Evolutionary conservation across 306 rosid species (phyloP), one percentile per base, ranked within the genome.

Genomic region (Adenanthera pavonina): DNA sequence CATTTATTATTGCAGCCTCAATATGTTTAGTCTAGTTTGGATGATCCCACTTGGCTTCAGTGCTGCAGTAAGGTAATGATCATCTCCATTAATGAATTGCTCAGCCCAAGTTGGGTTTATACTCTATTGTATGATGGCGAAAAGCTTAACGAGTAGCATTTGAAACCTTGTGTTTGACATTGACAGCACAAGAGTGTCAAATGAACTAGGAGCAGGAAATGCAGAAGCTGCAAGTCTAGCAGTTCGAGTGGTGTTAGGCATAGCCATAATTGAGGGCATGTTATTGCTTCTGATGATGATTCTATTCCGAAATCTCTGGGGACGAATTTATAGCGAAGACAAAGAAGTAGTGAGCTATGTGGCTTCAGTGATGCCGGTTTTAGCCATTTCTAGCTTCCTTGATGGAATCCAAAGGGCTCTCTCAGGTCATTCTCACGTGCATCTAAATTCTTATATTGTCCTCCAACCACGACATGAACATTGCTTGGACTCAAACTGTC

Each of bases 351-450:
- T 88, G 51, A 76, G 65, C 60, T 80, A 85, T 43, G 74, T 90
- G 40, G 88, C 89, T 14, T 15, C 1, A 54, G 79, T 88, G 91
- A 73, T 90, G 86, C 92, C 92, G 19, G 66, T 90, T 59, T 78
- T 90, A 59, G 89, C 92, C 19, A 38, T 53, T 13, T 83, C 89
- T 65, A 79, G 77, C 86, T 90, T 90, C 71, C 51, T 90, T 3
- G 94, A 88, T 60, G 91, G 91, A 35, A 62, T 90, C 36, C 94
- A 88, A 72, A 77, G 86, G 68, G 91, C 89, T 76, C 89, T 87
- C 71, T 87, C 92, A 85, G 92, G 90, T 79, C 13, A 48, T 56
- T 17, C 17, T 41, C 20, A 53, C 44, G 30, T 25, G 0, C 0
- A 41, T 68, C 44, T 35, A 13, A 12, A 62, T 62, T 62, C 69